phyloP scores from a whole-genome alignment of 78 protist genomes.

The Pelomyxa schiedti region DNA sequence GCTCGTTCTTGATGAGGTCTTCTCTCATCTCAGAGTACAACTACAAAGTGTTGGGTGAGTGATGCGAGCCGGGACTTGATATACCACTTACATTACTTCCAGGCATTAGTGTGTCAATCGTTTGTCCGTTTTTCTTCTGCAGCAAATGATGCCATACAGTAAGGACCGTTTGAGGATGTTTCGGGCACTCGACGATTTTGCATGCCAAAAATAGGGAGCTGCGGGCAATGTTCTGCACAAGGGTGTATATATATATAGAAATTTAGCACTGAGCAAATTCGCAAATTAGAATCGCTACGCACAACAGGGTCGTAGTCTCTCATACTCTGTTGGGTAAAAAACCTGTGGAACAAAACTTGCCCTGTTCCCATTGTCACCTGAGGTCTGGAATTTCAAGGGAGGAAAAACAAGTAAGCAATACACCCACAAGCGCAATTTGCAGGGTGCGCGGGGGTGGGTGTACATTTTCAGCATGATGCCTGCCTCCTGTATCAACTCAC shows the following conservation, averaged over 20 bases:
- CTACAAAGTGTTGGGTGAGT: too few relatives aligned
- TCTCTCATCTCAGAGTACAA: too few relatives aligned
- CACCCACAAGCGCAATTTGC: not conserved
- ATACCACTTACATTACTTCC: too few relatives aligned
- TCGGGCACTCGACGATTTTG: not conserved
- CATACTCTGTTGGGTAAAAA: slow-evolving; percentile 45
- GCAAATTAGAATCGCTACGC: not conserved
- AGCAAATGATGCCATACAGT: not conserved
- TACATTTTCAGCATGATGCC: not conserved
- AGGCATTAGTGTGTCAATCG: too few relatives aligned
- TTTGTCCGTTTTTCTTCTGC: not conserved
- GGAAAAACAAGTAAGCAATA: not conserved
- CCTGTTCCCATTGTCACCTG: slow-evolving; percentile 72
- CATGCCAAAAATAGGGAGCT: not conserved
- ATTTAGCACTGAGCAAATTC: not conserved
- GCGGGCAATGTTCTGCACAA: not conserved
- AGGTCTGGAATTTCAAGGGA: slow-evolving; percentile 31
- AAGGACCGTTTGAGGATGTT: not conserved
- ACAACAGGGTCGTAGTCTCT: slow-evolving; percentile 32
- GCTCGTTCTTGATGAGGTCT: not conserved
- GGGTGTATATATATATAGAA: too few relatives aligned
- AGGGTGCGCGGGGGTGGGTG: not conserved
- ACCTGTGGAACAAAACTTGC: slow-evolving; percentile 69
- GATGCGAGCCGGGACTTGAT: too few relatives aligned
- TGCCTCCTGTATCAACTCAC: not conserved